A percentile compares a stretch with the other conserved stretches of the same genome.
phyloP scores from a whole-genome alignment of 192 early-diverging fungal genomes.

The Phlyctochytrium planicorne region DNA sequence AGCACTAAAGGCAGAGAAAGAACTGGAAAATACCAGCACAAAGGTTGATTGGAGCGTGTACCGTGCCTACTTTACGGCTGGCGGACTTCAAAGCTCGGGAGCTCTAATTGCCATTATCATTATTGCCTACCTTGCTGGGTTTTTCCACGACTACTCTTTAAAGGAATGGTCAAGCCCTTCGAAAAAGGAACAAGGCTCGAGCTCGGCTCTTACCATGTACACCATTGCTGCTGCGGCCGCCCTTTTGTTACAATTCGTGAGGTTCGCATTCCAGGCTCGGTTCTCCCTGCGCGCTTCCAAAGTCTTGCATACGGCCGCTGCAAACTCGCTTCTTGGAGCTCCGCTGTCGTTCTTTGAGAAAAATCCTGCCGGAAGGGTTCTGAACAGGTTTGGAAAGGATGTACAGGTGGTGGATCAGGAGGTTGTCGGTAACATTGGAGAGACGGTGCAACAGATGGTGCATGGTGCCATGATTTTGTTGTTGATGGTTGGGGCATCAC shows the following conservation, averaged over 20 bases:
- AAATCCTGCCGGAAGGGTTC: slow-evolving; percentile 39
- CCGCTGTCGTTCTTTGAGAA: slow-evolving; percentile 45
- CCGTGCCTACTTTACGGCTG: slow-evolving; percentile 33
- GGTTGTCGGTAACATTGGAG: slow-evolving; percentile 24
- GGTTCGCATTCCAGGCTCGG: slow-evolving; percentile 19
- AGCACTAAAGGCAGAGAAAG: slow-evolving; percentile 17
- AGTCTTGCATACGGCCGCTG: slow-evolving; percentile 28
- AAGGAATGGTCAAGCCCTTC: slow-evolving; percentile 43
- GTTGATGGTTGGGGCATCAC: slow-evolving; percentile 21
- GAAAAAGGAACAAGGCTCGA: too few species aligned
- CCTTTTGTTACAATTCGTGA: slow-evolving; percentile 7
- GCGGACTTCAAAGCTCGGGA: slow-evolving; percentile 22
- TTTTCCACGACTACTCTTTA: slow-evolving; percentile 38
- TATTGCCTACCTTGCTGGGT: slow-evolving; percentile 26
- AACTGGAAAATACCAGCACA: slow-evolving; percentile 34
- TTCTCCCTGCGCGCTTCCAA: slow-evolving; percentile 29
- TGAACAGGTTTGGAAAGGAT: slow-evolving; percentile 89
- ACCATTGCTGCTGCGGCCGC: slow-evolving; percentile 4
- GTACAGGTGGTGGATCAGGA: slow-evolving; percentile 58
- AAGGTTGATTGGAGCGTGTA: slow-evolving; percentile 38
- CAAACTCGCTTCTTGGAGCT: slow-evolving; percentile 31
- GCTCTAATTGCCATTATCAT: slow-evolving; percentile 23
- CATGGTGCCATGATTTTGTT: slow-evolving; percentile 13
- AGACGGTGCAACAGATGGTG: slow-evolving; percentile 23
- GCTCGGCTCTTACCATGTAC: slow-evolving; percentile 7